These are phyloP conservation scores for Linum lewisii DNA, from an alignment of 345 rosid species.

Conservation along the genomic window DNA sequence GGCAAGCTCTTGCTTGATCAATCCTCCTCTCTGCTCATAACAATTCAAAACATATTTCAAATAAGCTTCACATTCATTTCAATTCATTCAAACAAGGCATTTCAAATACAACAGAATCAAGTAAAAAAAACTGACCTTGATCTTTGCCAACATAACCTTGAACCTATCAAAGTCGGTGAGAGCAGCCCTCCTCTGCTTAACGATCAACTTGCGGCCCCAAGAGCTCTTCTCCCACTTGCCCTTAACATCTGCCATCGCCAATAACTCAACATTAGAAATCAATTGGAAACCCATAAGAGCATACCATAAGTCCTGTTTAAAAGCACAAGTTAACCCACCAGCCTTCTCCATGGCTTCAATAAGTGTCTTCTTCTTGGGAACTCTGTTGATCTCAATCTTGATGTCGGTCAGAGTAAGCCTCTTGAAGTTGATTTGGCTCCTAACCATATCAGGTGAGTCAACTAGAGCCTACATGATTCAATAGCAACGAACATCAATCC, in stretches of 20 bases:
- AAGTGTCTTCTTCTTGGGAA: slow-evolving; percentile 73
- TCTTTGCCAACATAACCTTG: slow-evolving; percentile 5
- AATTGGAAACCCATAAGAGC: neutral
- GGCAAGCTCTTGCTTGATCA: slow-evolving; percentile 45
- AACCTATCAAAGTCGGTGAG: slow-evolving; percentile 4
- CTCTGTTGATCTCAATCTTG: slow-evolving; percentile 65
- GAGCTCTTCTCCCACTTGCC: slow-evolving; percentile 7
- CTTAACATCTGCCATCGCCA: neutral
- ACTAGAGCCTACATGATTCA: slow-evolving; percentile 56
- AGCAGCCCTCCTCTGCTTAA: slow-evolving; percentile 2
- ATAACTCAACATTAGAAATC: neutral
- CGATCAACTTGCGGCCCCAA: slow-evolving; percentile 4
- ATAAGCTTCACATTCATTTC: too few relatives aligned
- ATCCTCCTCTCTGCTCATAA: slow-evolving; percentile 36
- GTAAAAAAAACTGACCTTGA: neutral
- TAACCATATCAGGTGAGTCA: slow-evolving; percentile 89
- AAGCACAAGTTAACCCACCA: slow-evolving; percentile 34
- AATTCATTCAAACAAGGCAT: neutral
- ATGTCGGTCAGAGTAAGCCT: slow-evolving; percentile 84
- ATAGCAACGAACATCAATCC: too few relatives aligned
- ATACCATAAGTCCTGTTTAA: neutral
- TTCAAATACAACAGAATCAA: neutral
- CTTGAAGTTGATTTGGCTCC: slow-evolving; percentile 90
- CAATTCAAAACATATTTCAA: neutral
- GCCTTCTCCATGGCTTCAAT: slow-evolving; percentile 91